These are phyloP conservation scores for Xylariaceae sp. DNA, from an alignment of 2,329 filamentous ascomycete species.

Conservation along the genomic window DNA sequence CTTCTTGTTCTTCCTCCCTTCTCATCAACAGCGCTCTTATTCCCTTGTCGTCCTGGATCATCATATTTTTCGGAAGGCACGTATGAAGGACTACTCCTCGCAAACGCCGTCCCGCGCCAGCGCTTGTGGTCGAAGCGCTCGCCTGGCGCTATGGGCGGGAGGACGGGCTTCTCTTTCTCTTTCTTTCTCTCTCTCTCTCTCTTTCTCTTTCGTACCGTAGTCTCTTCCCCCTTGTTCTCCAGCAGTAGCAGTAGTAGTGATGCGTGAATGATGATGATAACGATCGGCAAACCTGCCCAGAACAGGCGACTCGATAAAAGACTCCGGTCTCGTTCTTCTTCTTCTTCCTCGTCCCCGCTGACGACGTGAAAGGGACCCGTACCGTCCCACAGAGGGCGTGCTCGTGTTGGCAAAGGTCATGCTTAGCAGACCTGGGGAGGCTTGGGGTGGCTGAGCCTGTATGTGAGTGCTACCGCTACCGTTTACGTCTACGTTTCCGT, in stretches of 20 bases:
- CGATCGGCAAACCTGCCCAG: constrained; percentile 13
- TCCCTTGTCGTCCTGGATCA: too few relatives aligned
- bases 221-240: too few relatives aligned
- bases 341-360: too few relatives aligned
- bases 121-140: constrained; percentile 13
- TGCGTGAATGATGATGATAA: too few relatives aligned
- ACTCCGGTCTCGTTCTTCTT: not conserved
- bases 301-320: constrained; percentile 7
- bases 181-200: too few relatives aligned
- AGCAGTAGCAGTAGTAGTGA: too few relatives aligned
- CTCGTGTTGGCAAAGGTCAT: constrained; percentile 8
- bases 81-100: constrained; percentile 9
- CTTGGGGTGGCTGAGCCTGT: too few relatives aligned
- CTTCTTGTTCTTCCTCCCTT: too few relatives aligned
- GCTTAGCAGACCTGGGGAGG: constrained; percentile 1
- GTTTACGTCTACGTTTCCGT: too few relatives aligned
- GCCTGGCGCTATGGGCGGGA: constrained; percentile 14
- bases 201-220: too few relatives aligned
- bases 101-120: constrained; percentile 3
- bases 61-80: constrained; percentile 22
- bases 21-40: too few relatives aligned
- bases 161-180: constrained; percentile 5
- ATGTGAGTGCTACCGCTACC: not conserved
- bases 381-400: constrained; percentile 10
- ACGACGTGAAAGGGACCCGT: constrained; percentile 9